phyloP scores from a whole-genome alignment of 352 stramenopile species.

The Pythium aphanidermatum region DNA sequence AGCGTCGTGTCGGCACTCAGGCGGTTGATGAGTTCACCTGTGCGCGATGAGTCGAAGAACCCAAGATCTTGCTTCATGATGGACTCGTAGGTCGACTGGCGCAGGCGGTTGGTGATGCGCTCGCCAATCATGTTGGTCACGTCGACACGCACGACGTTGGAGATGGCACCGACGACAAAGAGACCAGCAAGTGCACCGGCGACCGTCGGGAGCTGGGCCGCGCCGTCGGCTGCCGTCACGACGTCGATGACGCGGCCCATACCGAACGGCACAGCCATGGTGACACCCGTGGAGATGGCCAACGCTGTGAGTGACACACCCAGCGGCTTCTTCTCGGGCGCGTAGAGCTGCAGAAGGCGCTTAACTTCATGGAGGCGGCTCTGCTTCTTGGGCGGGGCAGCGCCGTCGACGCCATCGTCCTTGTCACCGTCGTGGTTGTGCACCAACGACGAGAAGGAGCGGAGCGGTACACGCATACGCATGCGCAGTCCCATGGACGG shows the following conservation, averaged over 20 bases:
- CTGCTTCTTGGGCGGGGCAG: no score
- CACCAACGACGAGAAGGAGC: conserved; percentile 19
- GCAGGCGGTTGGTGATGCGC: conserved; percentile 71
- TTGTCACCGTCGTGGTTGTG: conserved; percentile 18
- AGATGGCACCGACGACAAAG: conserved; percentile 62
- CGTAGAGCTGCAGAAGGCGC: conserved; percentile 37
- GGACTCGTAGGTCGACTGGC: conserved; percentile 73
- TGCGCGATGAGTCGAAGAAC: conserved; percentile 89
- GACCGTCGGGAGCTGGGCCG: conserved; percentile 37
- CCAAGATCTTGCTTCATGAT: conserved; percentile 83
- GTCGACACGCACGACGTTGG: conserved; percentile 67
- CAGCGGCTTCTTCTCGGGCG: conserved; percentile 62
- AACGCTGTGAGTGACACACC: conserved; percentile 58
- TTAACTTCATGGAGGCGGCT: conserved; percentile 14
- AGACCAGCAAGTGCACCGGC: conserved; percentile 55
- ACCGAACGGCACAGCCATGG: conserved; percentile 72
- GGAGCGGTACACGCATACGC: no score
- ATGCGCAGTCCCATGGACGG: no score
- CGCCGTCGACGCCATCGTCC: no score
- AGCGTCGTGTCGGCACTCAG: conserved; percentile 88
- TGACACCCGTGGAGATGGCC: conserved; percentile 59
- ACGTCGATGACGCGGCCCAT: conserved; percentile 83
- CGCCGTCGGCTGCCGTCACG: conserved; percentile 37
- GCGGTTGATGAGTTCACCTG: conserved; percentile 89
- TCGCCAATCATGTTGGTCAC: conserved; percentile 85